A percentile compares a stretch with the other conserved stretches of the same genome.
phyloP scores from a whole-genome alignment of 176 grass and related monocot genomes.

The Pharus latifolius region DNA sequence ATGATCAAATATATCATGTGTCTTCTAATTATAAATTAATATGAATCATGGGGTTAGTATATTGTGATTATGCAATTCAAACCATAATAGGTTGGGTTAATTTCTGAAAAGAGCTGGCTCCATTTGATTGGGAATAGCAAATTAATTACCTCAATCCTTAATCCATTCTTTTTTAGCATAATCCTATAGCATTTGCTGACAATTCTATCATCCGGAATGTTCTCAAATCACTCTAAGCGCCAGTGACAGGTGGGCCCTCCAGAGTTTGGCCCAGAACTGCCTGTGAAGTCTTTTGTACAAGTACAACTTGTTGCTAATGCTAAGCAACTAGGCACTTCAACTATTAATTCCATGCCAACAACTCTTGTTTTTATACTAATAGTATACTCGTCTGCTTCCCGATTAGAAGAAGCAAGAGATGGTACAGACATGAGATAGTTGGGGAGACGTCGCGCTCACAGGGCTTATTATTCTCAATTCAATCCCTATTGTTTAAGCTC shows the following conservation, averaged over 20 bases:
- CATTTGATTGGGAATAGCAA: too few relatives aligned
- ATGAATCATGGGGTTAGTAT: too few relatives aligned
- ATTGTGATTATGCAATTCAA: too few relatives aligned
- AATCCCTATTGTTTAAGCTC: slow-evolving; percentile 15
- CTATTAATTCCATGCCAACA: background rate
- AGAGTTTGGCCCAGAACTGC: background rate
- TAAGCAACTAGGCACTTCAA: background rate
- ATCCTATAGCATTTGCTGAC: background rate
- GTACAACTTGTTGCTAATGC: too few relatives aligned
- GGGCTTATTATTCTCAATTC: background rate
- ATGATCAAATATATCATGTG: background rate
- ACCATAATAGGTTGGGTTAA: too few relatives aligned
- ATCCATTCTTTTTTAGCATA: background rate
- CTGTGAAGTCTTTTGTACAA: too few relatives aligned
- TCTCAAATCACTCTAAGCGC: background rate
- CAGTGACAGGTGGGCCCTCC: background rate
- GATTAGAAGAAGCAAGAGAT: slow-evolving; percentile 15
- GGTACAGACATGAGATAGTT: background rate
- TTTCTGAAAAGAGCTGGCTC: too few relatives aligned
- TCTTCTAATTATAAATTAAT: too few relatives aligned
- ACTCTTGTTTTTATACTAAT: background rate
- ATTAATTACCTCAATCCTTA: slow-evolving; percentile 30
- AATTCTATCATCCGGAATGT: background rate
- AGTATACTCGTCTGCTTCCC: slow-evolving; percentile 13
- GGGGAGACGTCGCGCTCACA: slow-evolving; percentile 42